phyloP scores from a whole-genome alignment of 2,329 filamentous ascomycete species.

The Trichophyton simii region DNA sequence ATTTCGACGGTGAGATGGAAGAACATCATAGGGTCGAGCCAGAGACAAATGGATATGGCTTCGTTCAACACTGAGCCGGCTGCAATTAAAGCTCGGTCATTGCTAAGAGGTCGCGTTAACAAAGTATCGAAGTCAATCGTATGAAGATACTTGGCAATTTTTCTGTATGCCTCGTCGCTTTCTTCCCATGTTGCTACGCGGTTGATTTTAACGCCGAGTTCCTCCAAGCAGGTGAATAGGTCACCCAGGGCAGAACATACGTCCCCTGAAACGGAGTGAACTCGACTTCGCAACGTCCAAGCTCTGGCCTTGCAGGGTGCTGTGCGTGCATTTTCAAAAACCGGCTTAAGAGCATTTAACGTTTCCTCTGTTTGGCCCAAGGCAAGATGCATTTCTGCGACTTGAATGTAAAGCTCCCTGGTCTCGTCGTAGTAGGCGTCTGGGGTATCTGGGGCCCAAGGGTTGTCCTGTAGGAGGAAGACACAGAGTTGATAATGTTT shows the following conservation, averaged over 20 bases:
- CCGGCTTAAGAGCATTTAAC: conserved; percentile 52
- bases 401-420: conserved; percentile 61
- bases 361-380: conserved; percentile 60
- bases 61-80: conserved; percentile 46
- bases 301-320: conserved; percentile 71
- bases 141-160: conserved; percentile 48
- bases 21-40: conserved; percentile 48
- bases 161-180: conserved; percentile 63
- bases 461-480: conserved; percentile 61
- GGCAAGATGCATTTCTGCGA: conserved; percentile 72
- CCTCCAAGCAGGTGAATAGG: conserved; percentile 57
- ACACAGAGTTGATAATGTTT: conserved; percentile 72
- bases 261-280: conserved; percentile 63
- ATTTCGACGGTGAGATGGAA: conserved; percentile 48
- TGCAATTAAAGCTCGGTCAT: conserved; percentile 32
- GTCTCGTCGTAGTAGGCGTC: conserved; percentile 84
- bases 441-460: conserved; percentile 56
- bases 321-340: conserved; percentile 58
- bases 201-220: conserved; percentile 55
- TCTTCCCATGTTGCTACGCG: conserved; percentile 58
- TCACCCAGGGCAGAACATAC: conserved; percentile 54
- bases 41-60: conserved; percentile 46
- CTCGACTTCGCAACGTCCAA: conserved; percentile 69
- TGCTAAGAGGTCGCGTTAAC: conserved; percentile 29
- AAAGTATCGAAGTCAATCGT: conserved; percentile 40